These are phyloP conservation scores for Kwoniella dejecticola DNA, from an alignment of 768 basidiomycete species.

Conservation along the genomic window DNA sequence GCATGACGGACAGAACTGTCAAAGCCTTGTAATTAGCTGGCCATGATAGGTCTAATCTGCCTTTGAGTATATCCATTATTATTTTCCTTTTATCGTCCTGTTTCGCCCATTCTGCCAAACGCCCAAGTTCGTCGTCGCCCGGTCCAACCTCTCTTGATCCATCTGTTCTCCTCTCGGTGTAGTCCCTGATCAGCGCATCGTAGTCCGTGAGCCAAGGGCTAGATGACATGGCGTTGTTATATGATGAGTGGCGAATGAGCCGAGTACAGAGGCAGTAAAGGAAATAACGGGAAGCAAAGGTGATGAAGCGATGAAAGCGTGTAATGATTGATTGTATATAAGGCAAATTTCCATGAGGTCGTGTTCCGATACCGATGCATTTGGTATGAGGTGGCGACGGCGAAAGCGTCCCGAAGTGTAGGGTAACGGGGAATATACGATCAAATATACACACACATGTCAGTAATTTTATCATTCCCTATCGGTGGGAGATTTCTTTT, in stretches of 20 bases:
- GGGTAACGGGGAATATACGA: constrained; percentile 3
- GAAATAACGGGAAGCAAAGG: neutral
- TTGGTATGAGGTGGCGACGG: neutral
- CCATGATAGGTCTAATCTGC: constrained; percentile 41
- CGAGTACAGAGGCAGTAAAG: neutral
- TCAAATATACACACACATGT: constrained; percentile 13
- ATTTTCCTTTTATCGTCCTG: constrained; percentile 40
- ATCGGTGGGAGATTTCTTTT: neutral
- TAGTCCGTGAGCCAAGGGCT: constrained; percentile 36
- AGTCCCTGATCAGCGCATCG: constrained; percentile 35
- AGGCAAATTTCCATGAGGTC: neutral
- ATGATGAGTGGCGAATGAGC: neutral
- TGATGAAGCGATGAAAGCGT: neutral
- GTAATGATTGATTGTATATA: neutral
- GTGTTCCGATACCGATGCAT: constrained; percentile 3
- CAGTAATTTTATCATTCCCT: neutral
- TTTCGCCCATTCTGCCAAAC: constrained; percentile 37
- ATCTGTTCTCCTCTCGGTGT: constrained; percentile 34
- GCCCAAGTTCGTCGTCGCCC: constrained; percentile 19
- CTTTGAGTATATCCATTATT: constrained; percentile 44
- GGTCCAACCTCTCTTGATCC: constrained; percentile 31
- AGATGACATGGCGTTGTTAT: constrained; percentile 2
- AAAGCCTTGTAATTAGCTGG: constrained; percentile 51
- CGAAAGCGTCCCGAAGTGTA: neutral
- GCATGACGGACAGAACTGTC: constrained; percentile 33